Conservation (phyloP, 139 green algal species). For the Chlamydomonas sp. region DNA sequence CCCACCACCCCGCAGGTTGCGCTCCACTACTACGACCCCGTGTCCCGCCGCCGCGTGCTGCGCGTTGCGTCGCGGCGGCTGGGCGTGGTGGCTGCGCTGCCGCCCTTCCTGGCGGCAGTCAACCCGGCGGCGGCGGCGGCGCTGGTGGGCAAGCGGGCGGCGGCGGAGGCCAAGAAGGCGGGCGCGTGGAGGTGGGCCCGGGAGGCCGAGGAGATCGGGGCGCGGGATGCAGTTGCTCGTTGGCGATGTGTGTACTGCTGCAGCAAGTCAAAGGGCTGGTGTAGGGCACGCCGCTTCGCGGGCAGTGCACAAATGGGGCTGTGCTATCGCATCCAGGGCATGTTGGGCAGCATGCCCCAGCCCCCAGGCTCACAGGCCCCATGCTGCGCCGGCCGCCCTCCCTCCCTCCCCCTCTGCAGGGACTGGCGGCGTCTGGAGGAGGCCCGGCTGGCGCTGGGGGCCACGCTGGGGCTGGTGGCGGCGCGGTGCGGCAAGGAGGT, state of each 20-base stretch:
- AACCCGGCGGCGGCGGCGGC: constrained; percentile 33
- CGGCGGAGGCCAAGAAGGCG: constrained; percentile 30
- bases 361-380: too few species aligned
- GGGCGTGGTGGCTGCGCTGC: too few species aligned
- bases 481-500: constrained; percentile 26
- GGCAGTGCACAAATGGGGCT: neutral
- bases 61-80: too few species aligned
- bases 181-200: constrained; percentile 24
- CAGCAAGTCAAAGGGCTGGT: neutral
- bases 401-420: constrained; percentile 1
- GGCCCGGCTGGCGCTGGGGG: constrained; percentile 12
- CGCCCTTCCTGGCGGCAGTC: constrained; percentile 8
- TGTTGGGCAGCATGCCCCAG: neutral
- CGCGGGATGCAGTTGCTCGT: too few species aligned
- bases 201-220: neutral
- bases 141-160: constrained; percentile 30
- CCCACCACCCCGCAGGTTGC: constrained; percentile 3
- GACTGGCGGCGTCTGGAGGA: constrained; percentile 11
- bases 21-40: constrained; percentile 10
- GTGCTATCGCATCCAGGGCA: neutral
- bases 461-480: constrained; percentile 13
- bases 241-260: too few species aligned
- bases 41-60: neutral
- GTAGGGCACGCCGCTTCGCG: neutral
- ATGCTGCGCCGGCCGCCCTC: neutral